phyloP scores from a whole-genome alignment of 2,329 filamentous ascomycete species.

The Sclerotinia spermophila region DNA sequence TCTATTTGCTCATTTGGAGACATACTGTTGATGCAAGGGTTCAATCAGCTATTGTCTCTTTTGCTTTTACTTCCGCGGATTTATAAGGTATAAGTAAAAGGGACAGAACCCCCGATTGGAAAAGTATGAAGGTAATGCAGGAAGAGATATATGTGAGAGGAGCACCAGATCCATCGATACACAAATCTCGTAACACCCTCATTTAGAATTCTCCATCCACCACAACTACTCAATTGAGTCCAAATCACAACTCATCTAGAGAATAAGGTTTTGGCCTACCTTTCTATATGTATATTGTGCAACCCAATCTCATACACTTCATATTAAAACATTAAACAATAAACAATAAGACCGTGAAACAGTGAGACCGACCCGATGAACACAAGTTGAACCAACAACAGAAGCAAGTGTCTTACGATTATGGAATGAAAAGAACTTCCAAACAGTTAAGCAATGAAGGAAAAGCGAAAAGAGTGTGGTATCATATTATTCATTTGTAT shows the following conservation, averaged over 20 bases:
- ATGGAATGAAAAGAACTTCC: not conserved
- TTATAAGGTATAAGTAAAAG: no score
- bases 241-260: not conserved
- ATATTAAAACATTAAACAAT: constrained; percentile 8
- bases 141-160: not conserved
- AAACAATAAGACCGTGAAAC: not conserved
- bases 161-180: not conserved
- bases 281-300: not conserved
- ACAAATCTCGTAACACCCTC: not conserved
- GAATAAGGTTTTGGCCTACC: not conserved
- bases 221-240: not conserved
- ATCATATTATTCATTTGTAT: not conserved
- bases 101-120: not conserved
- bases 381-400: not conserved
- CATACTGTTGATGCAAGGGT: constrained; percentile 1
- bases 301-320: constrained; percentile 1
- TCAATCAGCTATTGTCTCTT: not conserved
- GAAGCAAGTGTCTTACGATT: not conserved
- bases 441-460: not conserved
- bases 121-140: not conserved
- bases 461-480: not conserved
- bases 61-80: not conserved
- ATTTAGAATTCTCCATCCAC: not conserved
- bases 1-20: not conserved
- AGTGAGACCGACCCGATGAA: not conserved